Evolutionary conservation across 306 rosid species (phyloP).

Genomic region (Quercus aquifolioides): DNA sequence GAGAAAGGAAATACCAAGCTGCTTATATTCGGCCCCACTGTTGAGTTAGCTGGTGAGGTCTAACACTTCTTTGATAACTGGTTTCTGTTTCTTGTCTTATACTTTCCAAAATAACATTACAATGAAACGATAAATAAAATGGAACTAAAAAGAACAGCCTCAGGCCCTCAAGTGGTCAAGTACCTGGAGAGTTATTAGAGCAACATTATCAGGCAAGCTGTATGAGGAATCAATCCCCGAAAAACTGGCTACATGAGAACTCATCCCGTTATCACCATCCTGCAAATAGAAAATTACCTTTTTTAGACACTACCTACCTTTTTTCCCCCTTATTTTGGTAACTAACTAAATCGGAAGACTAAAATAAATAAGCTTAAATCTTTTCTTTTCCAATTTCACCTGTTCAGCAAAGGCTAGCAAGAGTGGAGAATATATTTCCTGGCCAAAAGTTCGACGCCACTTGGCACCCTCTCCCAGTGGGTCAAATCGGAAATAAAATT

Average conservation of each 20-base stretch:
- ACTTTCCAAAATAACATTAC: background rate
- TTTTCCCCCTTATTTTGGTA: background rate
- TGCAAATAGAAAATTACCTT: constrained; percentile 22
- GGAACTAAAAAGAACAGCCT: constrained; percentile 11
- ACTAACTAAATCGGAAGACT: background rate
- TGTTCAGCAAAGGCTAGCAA: constrained; percentile 83
- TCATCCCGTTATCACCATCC: constrained; percentile 58
- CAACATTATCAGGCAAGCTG: constrained; percentile 68
- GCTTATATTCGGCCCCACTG: background rate
- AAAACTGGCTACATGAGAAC: constrained; percentile 56
- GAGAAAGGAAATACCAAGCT: background rate
- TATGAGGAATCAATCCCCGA: constrained; percentile 58
- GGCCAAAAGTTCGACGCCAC: constrained; percentile 95
- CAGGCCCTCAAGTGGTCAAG: background rate
- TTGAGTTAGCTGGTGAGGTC: background rate
- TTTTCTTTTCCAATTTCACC: constrained; percentile 19
- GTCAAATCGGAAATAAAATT: constrained; percentile 75
- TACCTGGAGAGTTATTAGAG: constrained; percentile 71
- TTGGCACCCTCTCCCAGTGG: constrained; percentile 83
- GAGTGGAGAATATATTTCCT: constrained; percentile 85
- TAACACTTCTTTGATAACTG: no score
- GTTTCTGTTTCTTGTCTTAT: background rate
- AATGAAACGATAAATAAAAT: background rate
- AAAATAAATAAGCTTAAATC: background rate
- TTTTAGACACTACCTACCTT: background rate